Conservation (phyloP, 768 basidiomycete genomes). For the Xerocomus brunneocitrinus region DNA sequence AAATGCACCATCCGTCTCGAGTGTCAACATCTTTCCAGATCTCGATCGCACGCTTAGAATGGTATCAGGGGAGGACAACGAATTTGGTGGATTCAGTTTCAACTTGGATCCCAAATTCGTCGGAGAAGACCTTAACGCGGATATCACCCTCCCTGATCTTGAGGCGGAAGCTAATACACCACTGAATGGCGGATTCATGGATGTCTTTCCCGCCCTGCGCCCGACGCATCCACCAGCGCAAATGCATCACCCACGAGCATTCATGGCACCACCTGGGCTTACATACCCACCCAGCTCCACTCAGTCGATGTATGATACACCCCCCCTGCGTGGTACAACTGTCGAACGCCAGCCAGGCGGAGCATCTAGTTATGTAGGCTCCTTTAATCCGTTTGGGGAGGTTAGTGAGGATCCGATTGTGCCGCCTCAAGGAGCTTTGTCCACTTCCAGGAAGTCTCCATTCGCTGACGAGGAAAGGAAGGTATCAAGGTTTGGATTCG, state of each 20-base stretch:
- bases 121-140: slow-evolving; percentile 36
- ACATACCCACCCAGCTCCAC: slow-evolving; percentile 44
- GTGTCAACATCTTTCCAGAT: slow-evolving; percentile 77
- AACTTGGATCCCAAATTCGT: slow-evolving; percentile 79
- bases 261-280: slow-evolving; percentile 51
- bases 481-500: slow-evolving; percentile 79
- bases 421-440: slow-evolving; percentile 26
- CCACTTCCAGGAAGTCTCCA: slow-evolving; percentile 35
- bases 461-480: slow-evolving; percentile 58
- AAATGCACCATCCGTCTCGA: slow-evolving; percentile 37
- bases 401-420: slow-evolving; percentile 42
- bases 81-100: slow-evolving; percentile 75
- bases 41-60: slow-evolving; percentile 80
- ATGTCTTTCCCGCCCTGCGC: slow-evolving; percentile 65
- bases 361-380: slow-evolving; percentile 58
- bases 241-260: slow-evolving; percentile 26
- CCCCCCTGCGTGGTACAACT: slow-evolving; percentile 36
- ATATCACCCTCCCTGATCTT: slow-evolving; percentile 46
- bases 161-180: slow-evolving; percentile 45
- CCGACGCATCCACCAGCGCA: slow-evolving; percentile 23
- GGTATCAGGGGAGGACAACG: slow-evolving; percentile 58
- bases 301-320: slow-evolving; percentile 56
- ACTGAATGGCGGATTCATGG: slow-evolving; percentile 61
- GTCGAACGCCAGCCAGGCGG: slow-evolving; percentile 45
- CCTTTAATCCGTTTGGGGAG: slow-evolving; percentile 81